Conservation (phyloP, 2,329 filamentous ascomycete genomes). For the Akanthomyces lecanii region DNA sequence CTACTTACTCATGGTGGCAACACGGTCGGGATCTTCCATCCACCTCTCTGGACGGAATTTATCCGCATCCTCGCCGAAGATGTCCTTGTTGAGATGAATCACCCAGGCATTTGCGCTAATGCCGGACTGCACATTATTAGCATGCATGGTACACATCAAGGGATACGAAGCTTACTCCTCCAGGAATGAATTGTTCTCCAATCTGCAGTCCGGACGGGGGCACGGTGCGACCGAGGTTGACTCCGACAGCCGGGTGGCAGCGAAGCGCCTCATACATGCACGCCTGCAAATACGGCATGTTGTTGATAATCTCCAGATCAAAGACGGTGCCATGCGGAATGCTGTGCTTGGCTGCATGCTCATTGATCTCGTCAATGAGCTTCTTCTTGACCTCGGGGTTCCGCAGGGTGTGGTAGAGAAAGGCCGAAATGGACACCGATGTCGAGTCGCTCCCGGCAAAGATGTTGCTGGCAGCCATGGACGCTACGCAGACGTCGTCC, state of each 20-base stretch:
- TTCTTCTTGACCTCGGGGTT: slow-evolving; percentile 27
- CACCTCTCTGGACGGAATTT: slow-evolving; percentile 35
- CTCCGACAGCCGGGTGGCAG: slow-evolving; percentile 41
- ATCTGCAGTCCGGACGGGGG: slow-evolving; percentile 40
- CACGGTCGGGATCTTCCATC: slow-evolving; percentile 21
- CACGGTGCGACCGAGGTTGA: slow-evolving; percentile 43
- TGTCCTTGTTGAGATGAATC: slow-evolving; percentile 24
- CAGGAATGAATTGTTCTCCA: slow-evolving; percentile 23
- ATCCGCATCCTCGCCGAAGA: slow-evolving; percentile 28
- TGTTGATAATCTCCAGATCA: slow-evolving; percentile 19
- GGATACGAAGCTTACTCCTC: neutral
- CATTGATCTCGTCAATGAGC: slow-evolving; percentile 36
- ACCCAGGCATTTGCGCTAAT: slow-evolving; percentile 28
- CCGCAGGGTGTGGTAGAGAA: slow-evolving; percentile 28
- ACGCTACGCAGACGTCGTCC: neutral
- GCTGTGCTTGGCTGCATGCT: slow-evolving; percentile 17
- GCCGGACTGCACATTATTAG: neutral
- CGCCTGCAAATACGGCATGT: slow-evolving; percentile 45
- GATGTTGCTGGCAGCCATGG: slow-evolving; percentile 23
- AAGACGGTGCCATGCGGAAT: slow-evolving; percentile 20
- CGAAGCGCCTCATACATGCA: slow-evolving; percentile 47
- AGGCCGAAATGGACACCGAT: slow-evolving; percentile 28
- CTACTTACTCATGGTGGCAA: neutral
- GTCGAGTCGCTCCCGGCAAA: slow-evolving; percentile 35
- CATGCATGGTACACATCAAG: neutral